Evolutionary conservation across 371 early-diverging fungal species (phyloP).

Genomic region (Blakeslea trispora): DNA sequence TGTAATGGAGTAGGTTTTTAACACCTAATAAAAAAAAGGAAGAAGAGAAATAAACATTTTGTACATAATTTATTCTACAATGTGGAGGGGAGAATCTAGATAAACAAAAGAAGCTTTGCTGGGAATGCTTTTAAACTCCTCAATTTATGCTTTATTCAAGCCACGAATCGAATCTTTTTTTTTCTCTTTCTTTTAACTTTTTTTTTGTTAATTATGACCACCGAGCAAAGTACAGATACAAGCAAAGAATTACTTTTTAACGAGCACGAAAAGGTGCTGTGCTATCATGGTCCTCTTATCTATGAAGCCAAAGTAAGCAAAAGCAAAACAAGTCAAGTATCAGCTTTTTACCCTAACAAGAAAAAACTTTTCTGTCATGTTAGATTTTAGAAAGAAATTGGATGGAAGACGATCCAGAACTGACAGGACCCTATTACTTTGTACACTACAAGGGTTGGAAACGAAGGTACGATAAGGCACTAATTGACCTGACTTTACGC

Average conservation of each 20-base stretch:
- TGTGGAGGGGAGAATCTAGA: too few relatives aligned
- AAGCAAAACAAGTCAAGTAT: not conserved
- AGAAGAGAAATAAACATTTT: not conserved
- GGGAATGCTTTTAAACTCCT: too few relatives aligned
- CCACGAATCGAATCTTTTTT: not conserved
- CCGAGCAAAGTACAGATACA: not conserved
- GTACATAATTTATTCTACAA: too few relatives aligned
- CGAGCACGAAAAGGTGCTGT: conserved; percentile 82
- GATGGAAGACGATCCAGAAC: conserved; percentile 33
- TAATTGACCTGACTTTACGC: too few relatives aligned
- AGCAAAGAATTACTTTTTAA: conserved; percentile 29
- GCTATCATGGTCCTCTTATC: conserved; percentile 94
- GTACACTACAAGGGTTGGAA: conserved; percentile 99
- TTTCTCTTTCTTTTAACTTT: not conserved
- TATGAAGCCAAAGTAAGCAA: conserved; percentile 93
- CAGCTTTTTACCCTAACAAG: too few relatives aligned
- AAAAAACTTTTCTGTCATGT: not conserved
- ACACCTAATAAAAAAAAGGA: not conserved
- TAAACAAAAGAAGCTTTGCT: too few relatives aligned
- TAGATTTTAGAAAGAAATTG: conserved; percentile 37
- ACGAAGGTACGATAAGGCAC: conserved; percentile 67
- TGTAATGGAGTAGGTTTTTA: not conserved
- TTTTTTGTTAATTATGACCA: not conserved
- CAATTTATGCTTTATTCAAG: not conserved
- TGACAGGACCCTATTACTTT: conserved; percentile 83